Percentiles rank a stretch among this genome's conserved stretches.
These are phyloP conservation scores for Trametes maxima DNA, from an alignment of 768 basidiomycete genomes.

Conservation along the genomic window DNA sequence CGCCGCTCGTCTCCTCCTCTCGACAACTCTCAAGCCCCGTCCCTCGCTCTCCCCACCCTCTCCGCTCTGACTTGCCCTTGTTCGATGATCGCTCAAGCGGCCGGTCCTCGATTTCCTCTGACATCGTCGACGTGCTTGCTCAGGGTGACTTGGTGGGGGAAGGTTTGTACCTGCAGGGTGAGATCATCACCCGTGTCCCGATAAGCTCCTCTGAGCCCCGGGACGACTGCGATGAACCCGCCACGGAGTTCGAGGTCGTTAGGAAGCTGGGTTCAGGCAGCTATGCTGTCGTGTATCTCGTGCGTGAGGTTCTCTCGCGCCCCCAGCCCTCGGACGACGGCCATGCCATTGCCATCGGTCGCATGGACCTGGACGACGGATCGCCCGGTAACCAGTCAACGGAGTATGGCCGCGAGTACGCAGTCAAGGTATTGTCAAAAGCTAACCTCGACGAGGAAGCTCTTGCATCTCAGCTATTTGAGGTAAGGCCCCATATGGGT, in stretches of 20 bases:
- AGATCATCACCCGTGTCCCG: slow-evolving; percentile 62
- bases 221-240: slow-evolving; percentile 46
- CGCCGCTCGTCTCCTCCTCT: slow-evolving; percentile 29
- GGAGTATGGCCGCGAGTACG: slow-evolving; percentile 78
- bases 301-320: slow-evolving; percentile 64
- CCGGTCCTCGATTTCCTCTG: slow-evolving; percentile 39
- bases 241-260: slow-evolving; percentile 80
- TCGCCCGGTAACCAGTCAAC: slow-evolving; percentile 26
- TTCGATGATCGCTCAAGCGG: slow-evolving; percentile 23
- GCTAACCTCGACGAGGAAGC: slow-evolving; percentile 89
- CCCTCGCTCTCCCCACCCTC: slow-evolving; percentile 27
- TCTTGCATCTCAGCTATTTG: slow-evolving; percentile 86
- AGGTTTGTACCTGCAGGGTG: slow-evolving; percentile 65
- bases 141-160: slow-evolving; percentile 77
- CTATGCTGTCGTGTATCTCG: slow-evolving; percentile 94
- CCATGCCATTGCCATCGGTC: slow-evolving; percentile 51
- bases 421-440: slow-evolving; percentile 97
- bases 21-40: slow-evolving; percentile 28
- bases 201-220: slow-evolving; percentile 40
- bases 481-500: slow-evolving; percentile 51
- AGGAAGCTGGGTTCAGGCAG: slow-evolving; percentile 85
- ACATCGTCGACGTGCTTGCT: slow-evolving; percentile 62
- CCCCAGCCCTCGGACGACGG: slow-evolving; percentile 36
- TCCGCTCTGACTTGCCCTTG: slow-evolving; percentile 22
- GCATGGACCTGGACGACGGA: slow-evolving; percentile 35